A percentile compares a stretch with the other conserved stretches of the same genome.
Evolutionary conservation across 169 alveolate species (phyloP).

Genomic region (Plasmodium fragile): DNA sequence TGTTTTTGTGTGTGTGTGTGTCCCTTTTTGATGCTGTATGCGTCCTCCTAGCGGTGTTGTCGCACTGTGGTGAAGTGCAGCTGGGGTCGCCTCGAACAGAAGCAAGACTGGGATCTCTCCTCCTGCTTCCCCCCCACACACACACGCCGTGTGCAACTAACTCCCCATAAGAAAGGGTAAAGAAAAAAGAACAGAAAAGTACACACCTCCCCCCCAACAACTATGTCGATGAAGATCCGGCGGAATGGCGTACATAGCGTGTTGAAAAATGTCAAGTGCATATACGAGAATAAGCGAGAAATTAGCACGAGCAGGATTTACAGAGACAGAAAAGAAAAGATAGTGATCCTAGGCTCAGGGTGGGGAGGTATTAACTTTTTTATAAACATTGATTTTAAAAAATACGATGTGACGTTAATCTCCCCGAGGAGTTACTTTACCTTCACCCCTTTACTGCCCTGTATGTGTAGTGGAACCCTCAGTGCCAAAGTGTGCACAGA

Average conservation of each 20-base stretch:
- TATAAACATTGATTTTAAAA: conserved; percentile 77
- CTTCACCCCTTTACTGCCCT: conserved; percentile 86
- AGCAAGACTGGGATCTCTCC: not conserved
- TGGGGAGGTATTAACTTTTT: conserved; percentile 84
- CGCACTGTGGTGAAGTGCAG: not conserved
- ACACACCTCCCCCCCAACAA: not conserved
- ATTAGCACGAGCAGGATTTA: not conserved
- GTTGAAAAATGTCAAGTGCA: conserved; percentile 3
- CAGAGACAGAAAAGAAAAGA: conserved; percentile 30
- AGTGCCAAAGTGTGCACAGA: conserved; percentile 79
- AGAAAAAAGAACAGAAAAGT: not conserved
- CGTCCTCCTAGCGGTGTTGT: not conserved
- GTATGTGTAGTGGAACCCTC: conserved; percentile 80
- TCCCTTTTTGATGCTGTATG: not conserved
- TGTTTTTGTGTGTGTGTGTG: no score
- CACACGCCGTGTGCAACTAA: not conserved
- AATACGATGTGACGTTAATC: conserved; percentile 81
- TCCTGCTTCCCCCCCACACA: not conserved
- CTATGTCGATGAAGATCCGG: conserved; percentile 8
- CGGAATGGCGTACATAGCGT: not conserved
- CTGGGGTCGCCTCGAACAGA: not conserved
- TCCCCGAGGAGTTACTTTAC: conserved; percentile 87
- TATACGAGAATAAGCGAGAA: conserved; percentile 2
- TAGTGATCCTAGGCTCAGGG: conserved; percentile 86
- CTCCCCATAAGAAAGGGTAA: not conserved